Percentiles rank a stretch among this genome's conserved stretches.
Conservation (phyloP, 148 eudicot species). For the Silene uniflora region DNA sequence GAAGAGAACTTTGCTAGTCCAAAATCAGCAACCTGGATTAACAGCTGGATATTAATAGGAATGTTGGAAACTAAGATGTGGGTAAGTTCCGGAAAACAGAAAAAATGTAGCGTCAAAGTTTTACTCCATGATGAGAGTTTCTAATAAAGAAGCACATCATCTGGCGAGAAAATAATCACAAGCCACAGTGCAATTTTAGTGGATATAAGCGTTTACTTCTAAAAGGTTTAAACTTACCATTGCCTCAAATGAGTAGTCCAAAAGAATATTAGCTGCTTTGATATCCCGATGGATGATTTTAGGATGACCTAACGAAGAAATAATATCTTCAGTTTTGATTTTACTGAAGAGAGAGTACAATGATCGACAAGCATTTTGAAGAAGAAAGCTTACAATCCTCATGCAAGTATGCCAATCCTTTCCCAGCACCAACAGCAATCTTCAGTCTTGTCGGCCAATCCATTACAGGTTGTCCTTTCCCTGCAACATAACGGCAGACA, state of each 20-base stretch:
- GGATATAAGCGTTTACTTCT: not conserved
- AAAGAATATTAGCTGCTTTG: conserved; percentile 74
- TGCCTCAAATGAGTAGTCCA: conserved; percentile 73
- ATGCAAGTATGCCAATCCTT: conserved; percentile 63
- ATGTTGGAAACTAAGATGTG: not conserved
- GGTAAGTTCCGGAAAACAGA: not conserved
- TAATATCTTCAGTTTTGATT: conserved; percentile 8
- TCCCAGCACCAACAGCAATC: conserved; percentile 64
- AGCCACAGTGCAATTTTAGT: not conserved
- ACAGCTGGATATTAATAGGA: not conserved
- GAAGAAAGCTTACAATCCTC: conserved; percentile 57
- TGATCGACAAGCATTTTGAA: not conserved
- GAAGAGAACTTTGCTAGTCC: conserved; percentile 84
- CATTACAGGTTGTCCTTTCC: conserved; percentile 47
- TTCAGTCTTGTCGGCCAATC: conserved; percentile 49
- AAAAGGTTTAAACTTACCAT: conserved; percentile 35
- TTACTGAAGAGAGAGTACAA: not conserved
- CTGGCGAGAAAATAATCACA: not conserved
- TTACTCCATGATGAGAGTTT: not conserved
- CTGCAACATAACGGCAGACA: conserved; percentile 30
- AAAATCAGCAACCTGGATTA: conserved; percentile 88
- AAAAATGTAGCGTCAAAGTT: not conserved
- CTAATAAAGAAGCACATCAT: not conserved
- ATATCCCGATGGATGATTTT: conserved; percentile 80
- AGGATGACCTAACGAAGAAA: conserved; percentile 61